Conservation (phyloP, 176 grass and related monocot genomes). For the Zea luxurians region DNA sequence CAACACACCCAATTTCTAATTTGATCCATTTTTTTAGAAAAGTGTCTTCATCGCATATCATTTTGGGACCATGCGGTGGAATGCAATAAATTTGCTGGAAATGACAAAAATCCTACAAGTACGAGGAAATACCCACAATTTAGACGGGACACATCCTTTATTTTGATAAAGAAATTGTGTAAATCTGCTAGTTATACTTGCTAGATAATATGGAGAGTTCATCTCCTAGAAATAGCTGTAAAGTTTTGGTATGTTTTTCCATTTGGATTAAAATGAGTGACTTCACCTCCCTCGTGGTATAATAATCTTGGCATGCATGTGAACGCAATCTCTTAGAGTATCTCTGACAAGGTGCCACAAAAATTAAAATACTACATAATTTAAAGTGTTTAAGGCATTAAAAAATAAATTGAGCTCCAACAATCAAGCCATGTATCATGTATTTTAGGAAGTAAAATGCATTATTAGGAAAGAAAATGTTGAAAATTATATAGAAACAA, state of each 20-base stretch:
- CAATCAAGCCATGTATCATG: no score
- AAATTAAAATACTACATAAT: no score
- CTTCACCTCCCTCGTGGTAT: not conserved
- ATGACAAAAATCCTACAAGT: not conserved
- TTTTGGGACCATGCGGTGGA: not conserved
- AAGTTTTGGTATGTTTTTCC: not conserved
- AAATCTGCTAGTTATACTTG: not conserved
- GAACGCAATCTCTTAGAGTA: conserved; percentile 1
- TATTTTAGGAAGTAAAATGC: no score
- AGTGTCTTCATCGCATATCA: not conserved
- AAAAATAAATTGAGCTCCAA: no score
- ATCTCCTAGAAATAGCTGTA: not conserved
- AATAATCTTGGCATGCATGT: conserved; percentile 27
- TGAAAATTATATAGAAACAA: no score
- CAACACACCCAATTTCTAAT: not conserved
- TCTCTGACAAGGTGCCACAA: no score
- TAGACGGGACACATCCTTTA: not conserved
- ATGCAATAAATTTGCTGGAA: not conserved
- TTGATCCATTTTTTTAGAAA: not conserved
- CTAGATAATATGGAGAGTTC: not conserved
- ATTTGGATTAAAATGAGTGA: not conserved
- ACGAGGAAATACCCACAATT: not conserved
- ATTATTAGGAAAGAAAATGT: no score
- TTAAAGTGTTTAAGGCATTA: no score
- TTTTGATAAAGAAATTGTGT: not conserved